phyloP scores from a whole-genome alignment of 495 filamentous ascomycete genomes.

The Talaromyces trachyspermus region DNA sequence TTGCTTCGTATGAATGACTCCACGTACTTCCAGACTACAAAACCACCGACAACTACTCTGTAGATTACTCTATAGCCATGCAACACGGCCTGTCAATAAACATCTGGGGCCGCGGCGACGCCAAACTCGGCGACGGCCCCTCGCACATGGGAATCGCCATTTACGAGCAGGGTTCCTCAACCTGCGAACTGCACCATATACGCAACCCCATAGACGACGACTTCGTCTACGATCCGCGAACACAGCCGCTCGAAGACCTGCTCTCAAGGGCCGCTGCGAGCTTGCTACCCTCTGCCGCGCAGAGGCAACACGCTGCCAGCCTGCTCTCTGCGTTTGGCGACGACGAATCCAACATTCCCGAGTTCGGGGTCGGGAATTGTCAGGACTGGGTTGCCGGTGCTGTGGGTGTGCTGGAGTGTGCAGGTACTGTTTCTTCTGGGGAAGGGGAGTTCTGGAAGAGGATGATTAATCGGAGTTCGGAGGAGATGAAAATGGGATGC shows the following conservation, averaged over 20 bases:
- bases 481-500: conserved; percentile 10
- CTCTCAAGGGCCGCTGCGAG: conserved; percentile 15
- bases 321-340: conserved; percentile 10
- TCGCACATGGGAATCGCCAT: conserved; percentile 17
- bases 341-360: conserved; percentile 13
- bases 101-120: conserved; percentile 19
- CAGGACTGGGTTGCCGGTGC: conserved; percentile 16
- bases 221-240: conserved; percentile 20
- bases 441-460: conserved; percentile 13
- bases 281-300: conserved; percentile 7
- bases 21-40: not conserved
- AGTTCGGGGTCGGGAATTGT: conserved; percentile 14
- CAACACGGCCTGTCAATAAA: conserved; percentile 16
- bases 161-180: conserved; percentile 8
- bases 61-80: no score
- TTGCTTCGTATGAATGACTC: no score
- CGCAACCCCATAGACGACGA: conserved; percentile 13
- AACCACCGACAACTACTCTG: not conserved
- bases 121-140: conserved; percentile 14
- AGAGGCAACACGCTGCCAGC: not conserved
- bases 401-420: conserved; percentile 8
- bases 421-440: conserved; percentile 2
- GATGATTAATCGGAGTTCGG: conserved; percentile 14
- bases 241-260: conserved; percentile 18
- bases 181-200: conserved; percentile 19